Evolutionary conservation across 1,284 basidiomycete genomes (phyloP).

Genomic region (Hemileia vastatrix): DNA sequence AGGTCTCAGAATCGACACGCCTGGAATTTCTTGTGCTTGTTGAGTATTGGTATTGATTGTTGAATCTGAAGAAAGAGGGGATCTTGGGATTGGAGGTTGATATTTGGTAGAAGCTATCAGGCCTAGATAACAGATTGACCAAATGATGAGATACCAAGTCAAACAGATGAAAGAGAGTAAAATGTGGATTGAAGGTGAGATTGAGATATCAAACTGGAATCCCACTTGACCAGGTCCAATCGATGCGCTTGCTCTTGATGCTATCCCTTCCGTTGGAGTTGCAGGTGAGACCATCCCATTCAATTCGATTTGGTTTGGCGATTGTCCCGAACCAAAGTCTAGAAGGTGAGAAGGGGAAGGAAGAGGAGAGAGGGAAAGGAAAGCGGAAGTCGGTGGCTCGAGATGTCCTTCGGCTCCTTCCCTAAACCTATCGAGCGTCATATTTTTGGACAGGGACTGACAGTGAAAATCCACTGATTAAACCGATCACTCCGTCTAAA

Average conservation of each 20-base stretch:
- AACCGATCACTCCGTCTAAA: too few species aligned
- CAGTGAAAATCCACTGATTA: too few species aligned
- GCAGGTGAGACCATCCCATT: slow-evolving; percentile 19
- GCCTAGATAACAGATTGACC: slow-evolving; percentile 66
- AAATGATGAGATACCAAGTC: slow-evolving; percentile 63
- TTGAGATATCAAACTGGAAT: too few species aligned
- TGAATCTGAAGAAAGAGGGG: slow-evolving; percentile 10
- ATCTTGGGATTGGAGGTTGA: slow-evolving; percentile 44
- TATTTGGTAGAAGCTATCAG: slow-evolving; percentile 57
- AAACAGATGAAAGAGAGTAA: slow-evolving; percentile 52
- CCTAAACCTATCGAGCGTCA: too few species aligned
- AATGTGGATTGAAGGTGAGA: too few species aligned
- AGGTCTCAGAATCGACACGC: slow-evolving; percentile 80
- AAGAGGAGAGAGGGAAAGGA: too few species aligned
- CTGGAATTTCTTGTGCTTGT: slow-evolving; percentile 55
- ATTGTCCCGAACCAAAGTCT: slow-evolving; percentile 13
- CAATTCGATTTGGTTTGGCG: slow-evolving; percentile 13
- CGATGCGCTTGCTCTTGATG: too few species aligned
- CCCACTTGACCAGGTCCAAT: too few species aligned
- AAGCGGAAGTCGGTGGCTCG: too few species aligned
- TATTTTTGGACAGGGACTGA: too few species aligned
- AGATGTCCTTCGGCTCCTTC: too few species aligned
- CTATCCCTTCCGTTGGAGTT: slow-evolving; percentile 10
- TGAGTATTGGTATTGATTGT: not conserved
- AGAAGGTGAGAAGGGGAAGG: too few species aligned